These are phyloP conservation scores for Trypanosoma theileri DNA, from an alignment of 208 protist genomes.

Conservation along the genomic window DNA sequence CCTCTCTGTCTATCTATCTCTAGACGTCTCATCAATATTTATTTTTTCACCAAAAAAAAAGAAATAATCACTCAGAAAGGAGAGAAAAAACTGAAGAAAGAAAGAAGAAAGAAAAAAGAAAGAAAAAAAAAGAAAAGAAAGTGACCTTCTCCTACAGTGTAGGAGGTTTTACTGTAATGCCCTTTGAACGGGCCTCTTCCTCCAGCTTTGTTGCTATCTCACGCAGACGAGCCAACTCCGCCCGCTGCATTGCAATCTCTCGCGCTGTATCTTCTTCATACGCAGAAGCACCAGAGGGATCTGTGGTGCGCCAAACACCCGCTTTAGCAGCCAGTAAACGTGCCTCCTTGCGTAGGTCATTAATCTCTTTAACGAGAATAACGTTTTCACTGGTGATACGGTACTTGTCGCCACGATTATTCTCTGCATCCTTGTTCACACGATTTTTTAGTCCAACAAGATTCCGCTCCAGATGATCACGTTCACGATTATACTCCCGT, in stretches of 20 bases:
- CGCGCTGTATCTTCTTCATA: constrained; percentile 70
- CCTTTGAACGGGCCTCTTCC: constrained; percentile 55
- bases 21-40: no score
- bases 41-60: no score
- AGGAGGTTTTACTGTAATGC: constrained; percentile 55
- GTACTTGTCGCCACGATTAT: constrained; percentile 84
- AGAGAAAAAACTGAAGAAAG: constrained; percentile 2
- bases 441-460: constrained; percentile 92
- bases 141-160: not conserved
- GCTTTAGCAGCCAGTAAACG: constrained; percentile 76
- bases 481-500: constrained; percentile 94
- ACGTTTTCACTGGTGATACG: constrained; percentile 96
- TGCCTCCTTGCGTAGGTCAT: constrained; percentile 95
- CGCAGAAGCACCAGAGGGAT: constrained; percentile 48
- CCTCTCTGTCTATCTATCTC: no score
- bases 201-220: constrained; percentile 67
- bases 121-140: constrained; percentile 14
- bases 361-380: constrained; percentile 95
- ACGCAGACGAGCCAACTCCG: constrained; percentile 81
- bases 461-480: constrained; percentile 94
- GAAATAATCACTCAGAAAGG: not conserved
- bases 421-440: constrained; percentile 93
- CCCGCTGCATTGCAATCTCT: constrained; percentile 87
- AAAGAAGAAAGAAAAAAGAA: constrained; percentile 8
- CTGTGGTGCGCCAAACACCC: constrained; percentile 48